Evolutionary conservation across 1,139 yeast genomes (phyloP).

Genomic region (Saccharomycopsis hybrid): DNA sequence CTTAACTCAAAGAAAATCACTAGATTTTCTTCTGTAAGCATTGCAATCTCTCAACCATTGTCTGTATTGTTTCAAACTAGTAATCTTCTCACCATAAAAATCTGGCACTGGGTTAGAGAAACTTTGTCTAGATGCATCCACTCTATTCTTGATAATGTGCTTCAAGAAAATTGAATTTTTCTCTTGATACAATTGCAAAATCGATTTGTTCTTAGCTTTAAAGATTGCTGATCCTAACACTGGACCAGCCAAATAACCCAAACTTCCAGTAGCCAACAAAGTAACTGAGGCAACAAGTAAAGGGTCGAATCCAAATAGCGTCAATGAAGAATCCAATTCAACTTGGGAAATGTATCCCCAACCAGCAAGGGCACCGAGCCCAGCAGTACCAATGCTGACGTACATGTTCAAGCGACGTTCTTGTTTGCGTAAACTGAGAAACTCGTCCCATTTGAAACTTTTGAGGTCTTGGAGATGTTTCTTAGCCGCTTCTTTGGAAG

Average conservation of each 20-base stretch:
- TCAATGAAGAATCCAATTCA: conserved; percentile 78
- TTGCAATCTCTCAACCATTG: conserved; percentile 96
- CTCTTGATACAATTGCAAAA: conserved; percentile 39
- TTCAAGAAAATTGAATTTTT: conserved; percentile 72
- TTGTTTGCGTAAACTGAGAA: conserved; percentile 66
- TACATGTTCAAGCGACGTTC: conserved; percentile 65
- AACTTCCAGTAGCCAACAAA: conserved; percentile 60
- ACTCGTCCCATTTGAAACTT: conserved; percentile 59
- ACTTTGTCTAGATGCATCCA: conserved; percentile 89
- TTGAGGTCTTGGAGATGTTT: conserved; percentile 6
- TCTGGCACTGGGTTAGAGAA: conserved; percentile 96
- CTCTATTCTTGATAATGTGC: conserved; percentile 71
- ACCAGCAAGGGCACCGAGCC: conserved; percentile 62
- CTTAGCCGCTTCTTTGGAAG: not conserved
- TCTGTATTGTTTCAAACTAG: conserved; percentile 77
- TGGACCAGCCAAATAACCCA: conserved; percentile 84
- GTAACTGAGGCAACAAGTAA: conserved; percentile 67
- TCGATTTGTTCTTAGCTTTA: conserved; percentile 44
- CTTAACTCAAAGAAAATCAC: conserved; percentile 48
- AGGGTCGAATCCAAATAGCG: conserved; percentile 82
- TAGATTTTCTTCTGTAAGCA: conserved; percentile 80
- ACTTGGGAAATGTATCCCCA: conserved; percentile 74
- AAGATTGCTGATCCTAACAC: conserved; percentile 68
- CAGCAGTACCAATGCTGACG: conserved; percentile 62
- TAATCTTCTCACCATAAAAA: conserved; percentile 93